Base-by-base conservation (phyloP, 441 rosid species). In the Gossypium aridum region DNA sequence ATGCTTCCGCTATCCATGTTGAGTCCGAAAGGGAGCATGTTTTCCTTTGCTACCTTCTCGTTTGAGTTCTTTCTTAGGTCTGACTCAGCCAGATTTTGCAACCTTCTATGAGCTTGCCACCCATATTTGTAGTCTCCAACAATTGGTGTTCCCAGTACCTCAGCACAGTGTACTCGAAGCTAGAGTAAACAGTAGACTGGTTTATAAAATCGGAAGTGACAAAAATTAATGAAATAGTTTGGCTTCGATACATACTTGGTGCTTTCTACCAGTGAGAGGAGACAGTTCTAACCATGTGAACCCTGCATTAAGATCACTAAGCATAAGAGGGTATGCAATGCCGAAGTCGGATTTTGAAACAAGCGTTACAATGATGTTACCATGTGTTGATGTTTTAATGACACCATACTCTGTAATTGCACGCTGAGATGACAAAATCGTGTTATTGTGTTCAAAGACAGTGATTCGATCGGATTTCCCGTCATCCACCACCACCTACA, bases 161-260 rank as follows among this genome's bases (percentile, higher is more conserved):
- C 95, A 26, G 98, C 98, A 79, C 99, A 93, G 77, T 95, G 99
- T 68, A 93, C 99, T 14, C 97, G 93, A 34, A 93, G 90, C 98
- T 95, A 86, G 64, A 17, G 78, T 75, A 75, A 43, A 5, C 14
- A 61, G 77, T 5, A 59, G 34, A 65, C 59, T 51, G 51, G 70
- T 20, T 47, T 26, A 51, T 13, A 19, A 4, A 19, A 17, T 3
- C 31, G 60, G 1, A 68, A 19, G 54, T 25, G 25, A 51, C 39
- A 76, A 9, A 25, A 75, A 9, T 79, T 51, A 13, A 53, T 1
- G 60, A 19, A 4, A 73, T 43, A 19, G 51, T 53, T 51, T 28
- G 10, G 37, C 39, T 76, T n/a, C 22, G 53, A 53, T 61, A 51
- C 75, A 66, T 81, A 90, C 99, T 97, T 91, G 98, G 84, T 95